Base-by-base conservation (phyloP, 148 eudicot species). In the Vaccinium myrtillus region DNA sequence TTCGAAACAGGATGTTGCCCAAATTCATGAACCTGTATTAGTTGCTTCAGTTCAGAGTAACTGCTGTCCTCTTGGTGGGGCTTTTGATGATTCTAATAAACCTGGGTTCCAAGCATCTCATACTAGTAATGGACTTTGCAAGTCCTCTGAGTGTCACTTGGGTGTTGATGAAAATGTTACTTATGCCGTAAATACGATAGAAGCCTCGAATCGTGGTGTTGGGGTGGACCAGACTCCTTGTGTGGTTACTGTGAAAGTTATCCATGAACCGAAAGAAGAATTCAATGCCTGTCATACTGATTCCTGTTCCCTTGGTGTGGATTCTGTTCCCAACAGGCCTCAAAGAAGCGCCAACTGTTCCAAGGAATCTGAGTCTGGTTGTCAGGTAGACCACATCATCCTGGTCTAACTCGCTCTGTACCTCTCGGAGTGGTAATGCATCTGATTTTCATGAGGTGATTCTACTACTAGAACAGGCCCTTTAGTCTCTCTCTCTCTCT, bases 371-470 rank as follows among this genome's bases (percentile, higher is more conserved):
- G 86, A 87, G 63, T 58, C 79, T 59, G 75, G 80, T 69, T 79
- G 80, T 76, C 86, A 71, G 85, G 74, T 63, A 43, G 43, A 56
- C 78, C 30, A 73, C 58, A 12, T 83, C 80, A 53, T 78, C 43
- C 65, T 67, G 87, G 43, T 84, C 87, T 77, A 36, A 80, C 58
- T 75, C 12, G 25, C 83, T 65, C 55, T 43, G 55, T 82, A 21
- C 53, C 65, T 59, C 89, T 79, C 51, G 73, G 75, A 30, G 84
- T 43, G 50, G 70, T 50, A 81, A 80, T 84, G 83, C 78, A 30
- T 82, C 81, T 51, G 85, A 65, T 43, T 65, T 78, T 59, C 82
- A 85, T 36, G 84, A 86, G 92, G 91, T 88, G 84, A 85, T 83
- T 79, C 14, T 39, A 48, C 13, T n/a, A 51, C 77, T 58, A 30